Evolutionary conservation across 1,284 basidiomycete genomes (phyloP), one percentile per base, ranked within the genome.

Genomic region (Ceratobasidium sp.): DNA sequence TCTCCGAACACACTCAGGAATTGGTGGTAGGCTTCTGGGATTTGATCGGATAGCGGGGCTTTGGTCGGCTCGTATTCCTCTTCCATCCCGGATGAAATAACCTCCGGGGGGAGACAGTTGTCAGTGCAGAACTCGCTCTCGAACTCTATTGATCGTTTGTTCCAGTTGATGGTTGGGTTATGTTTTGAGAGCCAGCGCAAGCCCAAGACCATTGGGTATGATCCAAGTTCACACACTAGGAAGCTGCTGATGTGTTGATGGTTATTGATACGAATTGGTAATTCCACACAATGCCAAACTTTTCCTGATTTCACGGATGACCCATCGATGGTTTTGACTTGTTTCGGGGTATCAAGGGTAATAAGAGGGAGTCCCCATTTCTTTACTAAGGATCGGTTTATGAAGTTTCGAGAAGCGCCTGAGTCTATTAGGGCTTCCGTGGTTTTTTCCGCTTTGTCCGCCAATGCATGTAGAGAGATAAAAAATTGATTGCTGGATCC

Each of bases 351-450:
- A 11, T 61, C 41, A 16, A 46, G 41, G 7, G n/a, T 18, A 2
- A 61, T 61, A 1, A 61, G 41, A 14, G 61, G 61, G 9, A 63
- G 26, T 14, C 16, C 30, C 14, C 23, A 30, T 14, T 13, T 14
- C 32, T 21, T 16, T 3, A 30, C 59, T 1, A 62, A 50, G 0
- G 35, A 18, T n/a, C 50, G 14, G 46, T 72, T 30, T 7, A 72
- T 63, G 21, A 63, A 62, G 28, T 59, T 35, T 1, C 38, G 35
- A 1, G 57, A 44, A 1, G 58, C 57, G 23, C 70, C 70, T 11
- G 58, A 63, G 32, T 72, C 70, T 4, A 72, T 44, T 26, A 72
- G 43, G 13, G 57, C 43, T 21, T 58, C 7, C 13, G 32, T 58
- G 3, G 55, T 6, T 58, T 58, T 58, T 38, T 58, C 57, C 7